Percentiles rank a stretch among this genome's conserved stretches.
phyloP scores from a whole-genome alignment of 169 alveolate species.

The Plasmodium inui region DNA sequence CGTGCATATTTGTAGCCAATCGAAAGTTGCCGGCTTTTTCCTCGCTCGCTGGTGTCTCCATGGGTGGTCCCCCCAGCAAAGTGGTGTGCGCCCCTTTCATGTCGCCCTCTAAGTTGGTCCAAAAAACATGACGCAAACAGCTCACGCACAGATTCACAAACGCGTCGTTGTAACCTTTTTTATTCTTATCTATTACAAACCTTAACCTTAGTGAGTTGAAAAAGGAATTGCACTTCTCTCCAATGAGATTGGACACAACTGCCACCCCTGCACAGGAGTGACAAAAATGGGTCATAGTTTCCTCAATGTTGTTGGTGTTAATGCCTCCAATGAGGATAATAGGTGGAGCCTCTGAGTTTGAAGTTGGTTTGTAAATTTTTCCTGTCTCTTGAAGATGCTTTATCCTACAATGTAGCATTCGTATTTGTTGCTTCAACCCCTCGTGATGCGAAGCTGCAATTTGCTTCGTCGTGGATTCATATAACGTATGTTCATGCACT shows the following conservation, averaged over 20 bases:
- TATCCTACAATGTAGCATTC: neutral
- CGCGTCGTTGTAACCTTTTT: slow-evolving; percentile 7
- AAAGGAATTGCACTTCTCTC: slow-evolving; percentile 20
- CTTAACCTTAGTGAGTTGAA: slow-evolving; percentile 32
- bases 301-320: slow-evolving; percentile 37
- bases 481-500: slow-evolving; percentile 68
- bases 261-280: slow-evolving; percentile 51
- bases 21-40: neutral
- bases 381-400: slow-evolving; percentile 35
- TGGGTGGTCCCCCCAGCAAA: neutral
- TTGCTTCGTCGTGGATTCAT: slow-evolving; percentile 33
- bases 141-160: slow-evolving; percentile 13
- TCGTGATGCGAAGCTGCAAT: slow-evolving; percentile 12
- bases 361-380: neutral
- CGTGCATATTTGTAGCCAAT: neutral
- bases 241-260: slow-evolving; percentile 31
- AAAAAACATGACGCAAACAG: slow-evolving; percentile 4
- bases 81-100: neutral
- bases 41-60: neutral
- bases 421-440: slow-evolving; percentile 31
- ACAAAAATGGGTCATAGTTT: slow-evolving; percentile 29
- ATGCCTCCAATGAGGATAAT: slow-evolving; percentile 57
- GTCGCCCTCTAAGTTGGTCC: neutral
- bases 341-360: neutral
- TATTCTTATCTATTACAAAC: slow-evolving; percentile 32